A percentile compares a stretch with the other conserved stretches of the same genome.
Conservation (phyloP, 169 alveolate species). For the Plasmodium vivax region DNA sequence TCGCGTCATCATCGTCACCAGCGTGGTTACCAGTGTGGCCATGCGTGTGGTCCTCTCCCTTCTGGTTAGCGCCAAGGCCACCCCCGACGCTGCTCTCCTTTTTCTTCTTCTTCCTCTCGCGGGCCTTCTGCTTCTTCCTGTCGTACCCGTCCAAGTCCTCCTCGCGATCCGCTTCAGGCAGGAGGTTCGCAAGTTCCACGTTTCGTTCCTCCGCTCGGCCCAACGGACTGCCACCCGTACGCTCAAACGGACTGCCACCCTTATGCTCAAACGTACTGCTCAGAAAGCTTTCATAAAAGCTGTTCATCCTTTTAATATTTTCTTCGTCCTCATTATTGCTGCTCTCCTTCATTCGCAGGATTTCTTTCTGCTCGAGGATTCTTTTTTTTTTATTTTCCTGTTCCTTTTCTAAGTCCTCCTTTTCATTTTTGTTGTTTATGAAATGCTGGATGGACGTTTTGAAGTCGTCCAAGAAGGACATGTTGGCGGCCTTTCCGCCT, state of each 20-base stretch:
- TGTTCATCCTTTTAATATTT: not conserved
- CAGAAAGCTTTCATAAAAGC: not conserved
- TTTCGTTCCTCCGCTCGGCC: not conserved
- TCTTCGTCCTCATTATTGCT: not conserved
- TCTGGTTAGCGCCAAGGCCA: not conserved
- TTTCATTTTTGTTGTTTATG: not conserved
- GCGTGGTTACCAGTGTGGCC: not conserved
- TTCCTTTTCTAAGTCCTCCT: not conserved
- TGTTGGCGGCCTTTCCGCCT: not conserved
- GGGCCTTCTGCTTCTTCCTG: constrained; percentile 6
- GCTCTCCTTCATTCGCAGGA: constrained; percentile 7
- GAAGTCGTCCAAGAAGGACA: constrained; percentile 12
- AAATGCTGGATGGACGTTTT: constrained; percentile 12
- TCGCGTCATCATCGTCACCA: constrained; percentile 11
- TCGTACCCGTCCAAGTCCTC: not conserved
- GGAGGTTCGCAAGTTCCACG: not conserved
- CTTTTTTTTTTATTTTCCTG: not conserved
- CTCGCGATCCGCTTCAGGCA: not conserved
- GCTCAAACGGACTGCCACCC: not conserved
- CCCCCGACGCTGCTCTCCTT: not conserved
- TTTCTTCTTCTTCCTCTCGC: not conserved
- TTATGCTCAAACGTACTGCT: not conserved
- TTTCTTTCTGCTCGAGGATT: not conserved
- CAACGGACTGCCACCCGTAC: not conserved
- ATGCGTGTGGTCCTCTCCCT: not conserved